Evolutionary conservation across 2,329 filamentous ascomycete genomes (phyloP).

Genomic region (Ophiosphaerella herpotricha): DNA sequence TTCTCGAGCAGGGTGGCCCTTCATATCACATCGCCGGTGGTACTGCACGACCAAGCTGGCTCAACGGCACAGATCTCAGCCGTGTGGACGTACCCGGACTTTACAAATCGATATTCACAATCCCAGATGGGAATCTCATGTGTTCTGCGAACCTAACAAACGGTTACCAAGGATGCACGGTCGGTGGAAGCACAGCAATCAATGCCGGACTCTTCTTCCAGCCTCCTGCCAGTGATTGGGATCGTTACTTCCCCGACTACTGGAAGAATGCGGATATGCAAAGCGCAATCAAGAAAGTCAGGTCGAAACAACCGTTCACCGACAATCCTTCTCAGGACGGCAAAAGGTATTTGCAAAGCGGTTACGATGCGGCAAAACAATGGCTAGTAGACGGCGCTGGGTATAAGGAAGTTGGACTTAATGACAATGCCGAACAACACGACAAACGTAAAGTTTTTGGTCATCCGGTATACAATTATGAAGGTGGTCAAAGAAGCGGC

Average conservation of each 20-base stretch:
- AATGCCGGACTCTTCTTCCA: slow-evolving; percentile 61
- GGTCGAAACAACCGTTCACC: slow-evolving; percentile 51
- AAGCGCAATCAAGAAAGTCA: slow-evolving; percentile 52
- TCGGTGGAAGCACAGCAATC: slow-evolving; percentile 59
- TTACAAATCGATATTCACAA: slow-evolving; percentile 56
- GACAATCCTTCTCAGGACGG: slow-evolving; percentile 53
- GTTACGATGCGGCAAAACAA: slow-evolving; percentile 53
- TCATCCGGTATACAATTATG: slow-evolving; percentile 55
- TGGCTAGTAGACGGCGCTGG: slow-evolving; percentile 58
- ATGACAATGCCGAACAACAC: slow-evolving; percentile 49
- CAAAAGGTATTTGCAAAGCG: slow-evolving; percentile 54
- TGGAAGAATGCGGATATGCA: slow-evolving; percentile 59
- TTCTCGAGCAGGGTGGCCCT: slow-evolving; percentile 58
- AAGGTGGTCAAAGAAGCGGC: slow-evolving; percentile 56
- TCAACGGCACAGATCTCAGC: slow-evolving; percentile 54
- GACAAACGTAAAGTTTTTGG: slow-evolving; percentile 56
- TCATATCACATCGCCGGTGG: slow-evolving; percentile 58
- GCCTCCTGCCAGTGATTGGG: slow-evolving; percentile 59
- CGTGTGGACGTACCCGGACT: slow-evolving; percentile 60
- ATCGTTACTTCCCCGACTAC: slow-evolving; percentile 54
- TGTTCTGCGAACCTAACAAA: slow-evolving; percentile 49
- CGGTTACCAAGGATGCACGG: slow-evolving; percentile 56
- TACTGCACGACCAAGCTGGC: slow-evolving; percentile 54
- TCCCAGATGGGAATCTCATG: slow-evolving; percentile 44
- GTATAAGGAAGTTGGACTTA: slow-evolving; percentile 55